Percentiles rank a stretch among this genome's conserved stretches.
Evolutionary conservation across 73 alveolate genomes (phyloP).

Genomic region (Strombidium stylifer): DNA sequence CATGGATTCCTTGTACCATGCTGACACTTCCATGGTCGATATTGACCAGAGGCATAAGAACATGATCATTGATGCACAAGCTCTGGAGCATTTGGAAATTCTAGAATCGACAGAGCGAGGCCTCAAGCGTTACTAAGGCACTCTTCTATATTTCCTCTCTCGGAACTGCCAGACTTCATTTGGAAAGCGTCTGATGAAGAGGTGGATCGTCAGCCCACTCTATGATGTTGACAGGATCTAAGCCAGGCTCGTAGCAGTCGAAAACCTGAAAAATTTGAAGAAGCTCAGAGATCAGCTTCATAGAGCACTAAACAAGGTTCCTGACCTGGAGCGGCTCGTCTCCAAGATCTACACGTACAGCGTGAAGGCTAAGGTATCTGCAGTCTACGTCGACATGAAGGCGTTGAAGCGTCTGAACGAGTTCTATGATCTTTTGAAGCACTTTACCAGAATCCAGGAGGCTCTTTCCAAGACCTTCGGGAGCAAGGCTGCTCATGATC

Average conservation of each 20-base stretch:
- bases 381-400: slow-evolving; percentile 56
- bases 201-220: slow-evolving; percentile 76
- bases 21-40: background rate
- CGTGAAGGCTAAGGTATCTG: slow-evolving; percentile 47
- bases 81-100: slow-evolving; percentile 80
- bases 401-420: slow-evolving; percentile 49
- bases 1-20: too few species aligned
- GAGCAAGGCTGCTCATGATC: slow-evolving; percentile 23
- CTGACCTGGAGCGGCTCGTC: slow-evolving; percentile 63
- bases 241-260: slow-evolving; percentile 64
- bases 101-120: slow-evolving; percentile 69
- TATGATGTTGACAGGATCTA: slow-evolving; percentile 44
- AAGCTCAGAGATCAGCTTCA: slow-evolving; percentile 45
- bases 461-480: slow-evolving; percentile 22
- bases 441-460: slow-evolving; percentile 14
- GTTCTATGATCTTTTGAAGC: slow-evolving; percentile 34
- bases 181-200: slow-evolving; percentile 72
- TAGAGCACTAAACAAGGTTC: slow-evolving; percentile 44
- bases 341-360: slow-evolving; percentile 67
- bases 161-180: slow-evolving; percentile 54
- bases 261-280: slow-evolving; percentile 40
- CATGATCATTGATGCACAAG: slow-evolving; percentile 80
- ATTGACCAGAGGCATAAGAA: background rate
- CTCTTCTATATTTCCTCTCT: slow-evolving; percentile 53
- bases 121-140: slow-evolving; percentile 48